Evolutionary conservation across 1,139 yeast genomes (phyloP).

Genomic region (Suhomyces taliae): DNA sequence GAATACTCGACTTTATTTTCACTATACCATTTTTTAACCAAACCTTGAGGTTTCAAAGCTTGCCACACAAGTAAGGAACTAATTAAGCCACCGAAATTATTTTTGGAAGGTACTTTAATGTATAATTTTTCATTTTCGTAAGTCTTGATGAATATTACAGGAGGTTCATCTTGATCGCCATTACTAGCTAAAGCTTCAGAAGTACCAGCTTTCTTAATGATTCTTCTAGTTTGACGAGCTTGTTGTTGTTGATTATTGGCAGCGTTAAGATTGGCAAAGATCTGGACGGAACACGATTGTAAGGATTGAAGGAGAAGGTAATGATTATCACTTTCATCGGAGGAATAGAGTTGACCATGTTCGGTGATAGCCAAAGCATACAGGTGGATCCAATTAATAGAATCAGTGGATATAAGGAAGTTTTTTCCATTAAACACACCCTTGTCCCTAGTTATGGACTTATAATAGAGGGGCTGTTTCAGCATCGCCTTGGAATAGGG

Average conservation of each 20-base stretch:
- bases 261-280: conserved; percentile 28
- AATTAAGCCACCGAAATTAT: conserved; percentile 51
- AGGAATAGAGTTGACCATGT: conserved; percentile 38
- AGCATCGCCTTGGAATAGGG: conserved; percentile 7
- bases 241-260: conserved; percentile 13
- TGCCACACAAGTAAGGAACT: conserved; percentile 65
- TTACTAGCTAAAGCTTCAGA: neutral
- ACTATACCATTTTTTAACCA: conserved; percentile 57
- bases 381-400: conserved; percentile 39
- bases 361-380: conserved; percentile 35
- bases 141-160: conserved; percentile 48
- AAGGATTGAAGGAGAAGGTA: conserved; percentile 37
- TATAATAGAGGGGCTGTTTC: conserved; percentile 31
- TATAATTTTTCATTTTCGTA: conserved; percentile 48
- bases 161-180: conserved; percentile 30
- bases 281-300: conserved; percentile 45
- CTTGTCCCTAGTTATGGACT: conserved; percentile 32
- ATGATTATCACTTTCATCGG: conserved; percentile 35
- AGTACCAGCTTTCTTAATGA: conserved; percentile 8
- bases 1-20: conserved; percentile 37
- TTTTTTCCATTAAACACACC: conserved; percentile 39
- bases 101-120: conserved; percentile 43
- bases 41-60: conserved; percentile 54
- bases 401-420: conserved; percentile 40
- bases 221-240: conserved; percentile 10